Conservation (phyloP, 1,139 yeast genomes). For the Protomyces lactucae-debilis region DNA sequence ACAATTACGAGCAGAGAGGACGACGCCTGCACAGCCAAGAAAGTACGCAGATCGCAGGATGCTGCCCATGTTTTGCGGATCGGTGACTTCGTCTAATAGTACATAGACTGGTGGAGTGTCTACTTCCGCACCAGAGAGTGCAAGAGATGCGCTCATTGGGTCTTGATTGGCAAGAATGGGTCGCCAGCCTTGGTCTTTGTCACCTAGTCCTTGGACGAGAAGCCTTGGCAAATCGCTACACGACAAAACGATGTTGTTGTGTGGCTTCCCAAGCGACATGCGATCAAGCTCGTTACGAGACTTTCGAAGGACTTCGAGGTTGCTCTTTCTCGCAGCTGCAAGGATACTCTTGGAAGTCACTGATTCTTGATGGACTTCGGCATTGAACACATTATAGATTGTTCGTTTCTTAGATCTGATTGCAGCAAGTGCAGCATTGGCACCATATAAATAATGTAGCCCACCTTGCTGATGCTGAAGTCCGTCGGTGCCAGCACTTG, state of each 20-base stretch:
- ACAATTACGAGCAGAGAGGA: slow-evolving; percentile 57
- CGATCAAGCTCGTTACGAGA: not conserved
- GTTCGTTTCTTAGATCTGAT: slow-evolving; percentile 1
- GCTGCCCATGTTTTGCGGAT: slow-evolving; percentile 89
- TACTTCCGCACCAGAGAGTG: not conserved
- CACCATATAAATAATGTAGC: not conserved
- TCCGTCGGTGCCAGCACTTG: not conserved
- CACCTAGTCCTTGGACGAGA: not conserved
- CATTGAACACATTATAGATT: not conserved
- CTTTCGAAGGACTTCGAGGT: slow-evolving; percentile 1
- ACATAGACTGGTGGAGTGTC: slow-evolving; percentile 11
- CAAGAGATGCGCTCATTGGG: not conserved
- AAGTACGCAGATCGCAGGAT: slow-evolving; percentile 75
- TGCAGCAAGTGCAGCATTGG: slow-evolving; percentile 14
- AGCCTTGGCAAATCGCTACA: not conserved
- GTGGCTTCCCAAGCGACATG: slow-evolving; percentile 7
- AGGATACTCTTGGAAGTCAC: not conserved
- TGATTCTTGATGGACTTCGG: not conserved
- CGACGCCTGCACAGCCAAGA: slow-evolving; percentile 77
- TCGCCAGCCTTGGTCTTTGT: not conserved
- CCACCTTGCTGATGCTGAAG: not conserved
- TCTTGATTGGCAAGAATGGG: slow-evolving; percentile 4
- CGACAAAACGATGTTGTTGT: slow-evolving; percentile 12
- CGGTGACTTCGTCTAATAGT: slow-evolving; percentile 47
- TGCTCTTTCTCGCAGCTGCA: not conserved